A percentile compares a stretch with the other conserved stretches of the same genome.
phyloP scores from a whole-genome alignment of 352 stramenopile species.

The Phytophthora sp. region DNA sequence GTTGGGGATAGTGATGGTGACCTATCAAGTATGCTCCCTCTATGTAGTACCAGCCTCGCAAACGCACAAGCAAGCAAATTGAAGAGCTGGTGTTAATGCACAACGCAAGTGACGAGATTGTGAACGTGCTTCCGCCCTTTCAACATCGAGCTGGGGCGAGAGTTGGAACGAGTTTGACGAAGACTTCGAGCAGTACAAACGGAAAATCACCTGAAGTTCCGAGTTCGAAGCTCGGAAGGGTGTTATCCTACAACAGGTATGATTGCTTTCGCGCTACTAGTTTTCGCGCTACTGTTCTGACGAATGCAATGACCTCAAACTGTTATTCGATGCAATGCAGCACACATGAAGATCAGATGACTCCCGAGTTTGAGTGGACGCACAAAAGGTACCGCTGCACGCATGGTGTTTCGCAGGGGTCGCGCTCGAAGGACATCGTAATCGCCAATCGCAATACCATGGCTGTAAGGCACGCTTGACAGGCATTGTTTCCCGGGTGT shows the following conservation, averaged over 20 bases:
- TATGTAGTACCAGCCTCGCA: background rate
- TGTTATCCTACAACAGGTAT: no score
- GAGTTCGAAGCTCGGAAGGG: background rate
- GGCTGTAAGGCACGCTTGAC: background rate
- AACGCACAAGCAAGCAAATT: background rate
- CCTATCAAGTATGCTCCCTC: background rate
- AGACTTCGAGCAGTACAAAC: background rate
- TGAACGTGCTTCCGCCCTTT: background rate
- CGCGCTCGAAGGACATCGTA: background rate
- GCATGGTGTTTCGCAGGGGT: no score
- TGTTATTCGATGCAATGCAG: no score
- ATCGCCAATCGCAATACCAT: background rate
- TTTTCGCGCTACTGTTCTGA: no score
- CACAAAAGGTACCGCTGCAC: background rate
- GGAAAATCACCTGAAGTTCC: background rate
- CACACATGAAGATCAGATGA: no score
- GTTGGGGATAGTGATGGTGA: background rate
- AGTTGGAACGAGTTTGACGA: background rate
- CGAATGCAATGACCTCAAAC: no score
- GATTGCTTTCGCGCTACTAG: no score
- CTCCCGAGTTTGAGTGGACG: background rate
- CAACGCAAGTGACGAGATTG: background rate
- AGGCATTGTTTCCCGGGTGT: background rate
- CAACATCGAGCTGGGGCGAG: background rate
- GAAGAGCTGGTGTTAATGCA: background rate